phyloP scores from a whole-genome alignment of 805 yeast genomes.

The Myxozyma lipomycoides region DNA sequence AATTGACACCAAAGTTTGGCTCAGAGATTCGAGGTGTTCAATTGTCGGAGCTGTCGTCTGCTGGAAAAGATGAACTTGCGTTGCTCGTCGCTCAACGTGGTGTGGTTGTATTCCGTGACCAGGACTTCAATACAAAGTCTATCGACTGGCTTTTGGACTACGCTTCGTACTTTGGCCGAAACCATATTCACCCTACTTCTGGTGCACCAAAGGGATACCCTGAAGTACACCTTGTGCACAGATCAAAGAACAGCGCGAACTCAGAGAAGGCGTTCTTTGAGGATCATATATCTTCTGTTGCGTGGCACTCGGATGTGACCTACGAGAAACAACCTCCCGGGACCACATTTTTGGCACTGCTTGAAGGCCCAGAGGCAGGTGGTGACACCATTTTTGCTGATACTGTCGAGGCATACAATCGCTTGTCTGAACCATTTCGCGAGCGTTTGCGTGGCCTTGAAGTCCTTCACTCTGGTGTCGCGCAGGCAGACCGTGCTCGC shows the following conservation, averaged over 20 bases:
- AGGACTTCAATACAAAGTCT: slow-evolving; percentile 50
- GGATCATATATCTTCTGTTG: slow-evolving; percentile 30
- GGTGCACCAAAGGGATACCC: slow-evolving; percentile 61
- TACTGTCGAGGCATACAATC: slow-evolving; percentile 52
- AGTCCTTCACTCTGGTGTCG: slow-evolving; percentile 60
- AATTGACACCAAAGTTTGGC: slow-evolving; percentile 68
- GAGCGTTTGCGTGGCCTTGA: slow-evolving; percentile 49
- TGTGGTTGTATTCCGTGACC: slow-evolving; percentile 61
- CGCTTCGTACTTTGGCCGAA: slow-evolving; percentile 62
- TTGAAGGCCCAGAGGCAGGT: slow-evolving; percentile 50
- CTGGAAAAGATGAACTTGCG: slow-evolving; percentile 62
- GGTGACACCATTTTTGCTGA: slow-evolving; percentile 57
- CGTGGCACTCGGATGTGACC: slow-evolving; percentile 73
- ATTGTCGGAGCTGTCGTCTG: slow-evolving; percentile 47
- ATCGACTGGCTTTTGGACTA: slow-evolving; percentile 40
- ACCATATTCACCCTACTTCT: slow-evolving; percentile 69
- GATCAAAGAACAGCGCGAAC: slow-evolving; percentile 44
- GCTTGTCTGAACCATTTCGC: slow-evolving; percentile 49
- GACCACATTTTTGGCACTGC: slow-evolving; percentile 58
- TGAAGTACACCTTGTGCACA: slow-evolving; percentile 58
- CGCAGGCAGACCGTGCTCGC: slow-evolving; percentile 58
- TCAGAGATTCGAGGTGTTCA: slow-evolving; percentile 59
- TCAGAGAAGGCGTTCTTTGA: slow-evolving; percentile 20
- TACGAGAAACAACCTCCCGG: slow-evolving; percentile 75
- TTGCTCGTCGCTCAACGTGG: slow-evolving; percentile 64